A percentile compares a stretch with the other conserved stretches of the same genome.
Conservation (phyloP, 257 asterid species). For the Vinca minor region DNA sequence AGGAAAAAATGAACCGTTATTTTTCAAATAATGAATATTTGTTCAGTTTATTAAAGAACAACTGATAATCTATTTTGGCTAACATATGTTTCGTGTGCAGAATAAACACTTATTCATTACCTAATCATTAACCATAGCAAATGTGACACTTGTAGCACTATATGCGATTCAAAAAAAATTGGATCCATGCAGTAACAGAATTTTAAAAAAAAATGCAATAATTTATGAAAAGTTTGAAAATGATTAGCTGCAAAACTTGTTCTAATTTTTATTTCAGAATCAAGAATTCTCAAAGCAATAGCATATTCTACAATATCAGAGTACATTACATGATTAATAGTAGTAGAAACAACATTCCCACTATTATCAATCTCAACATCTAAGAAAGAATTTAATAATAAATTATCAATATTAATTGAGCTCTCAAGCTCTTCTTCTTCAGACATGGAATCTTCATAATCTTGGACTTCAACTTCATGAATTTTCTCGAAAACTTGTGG, state of each 20-base stretch:
- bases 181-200: too few relatives aligned
- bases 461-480: too few relatives aligned
- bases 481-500: slow-evolving; percentile 2
- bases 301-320: slow-evolving; percentile 14
- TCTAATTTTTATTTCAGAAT: slow-evolving; percentile 19
- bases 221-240: background rate
- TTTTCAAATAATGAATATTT: too few relatives aligned
- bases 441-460: slow-evolving; percentile 11
- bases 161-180: too few relatives aligned
- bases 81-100: too few relatives aligned
- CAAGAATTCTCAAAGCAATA: slow-evolving; percentile 15
- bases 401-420: slow-evolving; percentile 20
- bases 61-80: too few relatives aligned
- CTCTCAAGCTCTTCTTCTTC: slow-evolving; percentile 10
- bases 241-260: slow-evolving; percentile 14
- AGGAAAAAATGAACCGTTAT: too few relatives aligned
- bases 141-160: too few relatives aligned
- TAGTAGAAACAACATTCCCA: slow-evolving; percentile 16
- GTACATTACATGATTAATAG: slow-evolving; percentile 8
- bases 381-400: slow-evolving; percentile 20
- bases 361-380: slow-evolving; percentile 15
- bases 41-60: too few relatives aligned
- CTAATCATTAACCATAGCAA: too few relatives aligned
- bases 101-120: too few relatives aligned
- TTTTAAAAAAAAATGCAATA: too few relatives aligned